phyloP scores from a whole-genome alignment of 2,329 filamentous ascomycete genomes.

The Ophiocordyceps australis region DNA sequence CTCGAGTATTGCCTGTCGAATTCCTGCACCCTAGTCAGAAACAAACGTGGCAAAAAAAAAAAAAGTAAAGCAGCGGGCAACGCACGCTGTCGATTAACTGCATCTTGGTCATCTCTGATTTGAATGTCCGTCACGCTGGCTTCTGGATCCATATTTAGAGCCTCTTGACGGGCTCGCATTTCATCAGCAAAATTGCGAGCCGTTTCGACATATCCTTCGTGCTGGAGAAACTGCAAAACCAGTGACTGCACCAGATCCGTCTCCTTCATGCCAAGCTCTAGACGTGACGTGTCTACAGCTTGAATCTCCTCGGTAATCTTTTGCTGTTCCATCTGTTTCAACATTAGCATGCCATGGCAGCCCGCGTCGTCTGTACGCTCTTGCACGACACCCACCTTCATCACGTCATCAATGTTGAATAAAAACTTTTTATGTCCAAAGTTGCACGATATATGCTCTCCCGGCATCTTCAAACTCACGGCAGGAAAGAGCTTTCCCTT shows the following conservation, averaged over 20 bases:
- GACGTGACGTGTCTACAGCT: conserved; percentile 32
- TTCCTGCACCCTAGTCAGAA: conserved; percentile 35
- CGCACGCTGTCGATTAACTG: conserved; percentile 70
- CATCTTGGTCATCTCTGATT: conserved; percentile 68
- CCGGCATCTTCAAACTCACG: conserved; percentile 45
- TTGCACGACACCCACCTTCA: conserved; percentile 40
- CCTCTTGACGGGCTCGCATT: conserved; percentile 53
- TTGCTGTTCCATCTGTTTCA: conserved; percentile 36
- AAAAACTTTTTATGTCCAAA: conserved; percentile 63
- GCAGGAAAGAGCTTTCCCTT: conserved; percentile 46
- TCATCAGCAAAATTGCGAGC: conserved; percentile 77
- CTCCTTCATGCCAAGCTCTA: conserved; percentile 51
- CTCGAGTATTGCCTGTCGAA: conserved; percentile 71
- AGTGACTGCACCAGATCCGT: conserved; percentile 66
- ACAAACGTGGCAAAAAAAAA: too few species aligned
- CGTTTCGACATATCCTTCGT: conserved; percentile 91
- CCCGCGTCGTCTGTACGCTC: background rate
- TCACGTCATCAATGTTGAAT: conserved; percentile 79
- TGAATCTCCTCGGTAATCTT: conserved; percentile 42
- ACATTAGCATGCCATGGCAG: conserved; percentile 3
- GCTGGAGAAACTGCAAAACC: conserved; percentile 71
- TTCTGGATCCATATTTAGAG: conserved; percentile 40
- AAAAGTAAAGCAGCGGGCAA: background rate
- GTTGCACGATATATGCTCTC: conserved; percentile 43
- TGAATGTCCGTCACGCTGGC: conserved; percentile 39